Conservation (phyloP, 305 asterid species). For the Coffea humblotiana region DNA sequence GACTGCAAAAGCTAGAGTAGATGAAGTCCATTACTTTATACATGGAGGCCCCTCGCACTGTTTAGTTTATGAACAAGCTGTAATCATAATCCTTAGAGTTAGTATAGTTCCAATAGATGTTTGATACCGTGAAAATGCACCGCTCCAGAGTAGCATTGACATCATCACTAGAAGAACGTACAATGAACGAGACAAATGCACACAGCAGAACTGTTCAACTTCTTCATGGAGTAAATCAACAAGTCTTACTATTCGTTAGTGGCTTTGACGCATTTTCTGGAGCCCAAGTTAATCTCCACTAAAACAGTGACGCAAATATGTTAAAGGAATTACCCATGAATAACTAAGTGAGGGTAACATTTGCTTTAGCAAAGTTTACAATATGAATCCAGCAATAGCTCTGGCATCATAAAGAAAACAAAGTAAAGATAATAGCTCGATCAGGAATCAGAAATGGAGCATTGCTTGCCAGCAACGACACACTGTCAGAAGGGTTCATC, state of each 20-base stretch:
- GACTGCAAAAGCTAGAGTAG: neutral
- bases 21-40: slow-evolving; percentile 20
- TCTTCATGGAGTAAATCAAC: neutral
- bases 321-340: too few species aligned
- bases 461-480: too few species aligned
- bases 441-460: too few species aligned
- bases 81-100: neutral
- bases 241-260: neutral
- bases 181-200: too few species aligned
- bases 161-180: neutral
- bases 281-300: neutral
- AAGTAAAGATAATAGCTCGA: too few species aligned
- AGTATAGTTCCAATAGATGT: neutral
- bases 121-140: neutral
- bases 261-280: neutral
- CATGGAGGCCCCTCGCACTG: neutral
- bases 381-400: too few species aligned
- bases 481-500: too few species aligned
- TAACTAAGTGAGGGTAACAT: too few species aligned
- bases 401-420: too few species aligned
- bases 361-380: too few species aligned
- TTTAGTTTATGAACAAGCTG: neutral
- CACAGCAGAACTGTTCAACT: neutral
- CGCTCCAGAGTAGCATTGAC: neutral
- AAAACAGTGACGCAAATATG: neutral